These are phyloP conservation scores for Phytophthora ramorum DNA, from an alignment of 352 stramenopile genomes.

Conservation along the genomic window DNA sequence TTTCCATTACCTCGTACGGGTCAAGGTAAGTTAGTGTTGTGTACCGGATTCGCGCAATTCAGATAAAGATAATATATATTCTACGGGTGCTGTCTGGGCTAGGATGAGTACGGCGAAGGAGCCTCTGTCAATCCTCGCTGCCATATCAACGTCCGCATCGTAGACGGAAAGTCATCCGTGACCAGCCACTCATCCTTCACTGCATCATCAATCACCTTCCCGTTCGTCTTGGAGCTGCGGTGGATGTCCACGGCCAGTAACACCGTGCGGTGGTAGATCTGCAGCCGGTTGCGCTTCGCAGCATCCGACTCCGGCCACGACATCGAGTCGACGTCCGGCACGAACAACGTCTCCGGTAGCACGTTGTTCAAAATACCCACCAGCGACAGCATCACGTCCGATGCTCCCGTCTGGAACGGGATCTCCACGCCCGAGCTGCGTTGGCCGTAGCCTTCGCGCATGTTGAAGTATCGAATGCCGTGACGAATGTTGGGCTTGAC, in stretches of 20 bases:
- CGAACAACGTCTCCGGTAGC: constrained; percentile 46
- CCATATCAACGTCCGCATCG: no score
- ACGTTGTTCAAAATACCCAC: constrained; percentile 67
- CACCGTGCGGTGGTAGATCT: constrained; percentile 58
- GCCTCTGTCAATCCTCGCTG: neutral
- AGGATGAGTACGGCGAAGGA: neutral
- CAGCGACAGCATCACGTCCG: constrained; percentile 59
- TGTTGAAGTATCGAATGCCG: constrained; percentile 64
- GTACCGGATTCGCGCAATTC: neutral
- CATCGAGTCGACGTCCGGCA: constrained; percentile 35
- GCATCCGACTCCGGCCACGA: constrained; percentile 36
- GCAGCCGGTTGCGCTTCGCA: constrained; percentile 41
- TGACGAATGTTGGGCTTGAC: constrained; percentile 65
- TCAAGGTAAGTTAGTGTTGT: no score
- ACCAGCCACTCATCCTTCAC: neutral
- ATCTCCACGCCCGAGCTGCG: constrained; percentile 31
- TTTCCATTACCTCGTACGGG: no score
- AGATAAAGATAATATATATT: neutral
- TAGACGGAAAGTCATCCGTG: neutral
- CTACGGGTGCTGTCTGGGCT: neutral
- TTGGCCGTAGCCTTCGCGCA: constrained; percentile 65
- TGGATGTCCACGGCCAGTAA: constrained; percentile 58
- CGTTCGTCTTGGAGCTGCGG: constrained; percentile 48
- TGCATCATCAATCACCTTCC: constrained; percentile 22
- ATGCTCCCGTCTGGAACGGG: constrained; percentile 53